Percentiles rank a stretch among this genome's conserved stretches.
phyloP scores from a whole-genome alignment of 1,284 basidiomycete genomes.

The Trichosporon ovoides region DNA sequence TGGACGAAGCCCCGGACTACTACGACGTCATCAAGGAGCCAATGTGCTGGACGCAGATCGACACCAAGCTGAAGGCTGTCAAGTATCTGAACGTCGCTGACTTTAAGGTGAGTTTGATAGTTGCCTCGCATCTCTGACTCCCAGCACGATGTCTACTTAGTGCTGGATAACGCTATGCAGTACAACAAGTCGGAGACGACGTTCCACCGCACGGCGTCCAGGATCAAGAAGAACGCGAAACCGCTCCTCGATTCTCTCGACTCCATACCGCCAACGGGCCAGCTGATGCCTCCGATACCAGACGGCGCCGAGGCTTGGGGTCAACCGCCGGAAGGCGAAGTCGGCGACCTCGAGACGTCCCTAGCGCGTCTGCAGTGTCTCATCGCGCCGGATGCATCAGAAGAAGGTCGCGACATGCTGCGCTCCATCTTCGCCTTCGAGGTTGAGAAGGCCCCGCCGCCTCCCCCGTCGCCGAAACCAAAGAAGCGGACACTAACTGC shows the following conservation, averaged over 20 bases:
- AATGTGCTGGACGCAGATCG: conserved; percentile 81
- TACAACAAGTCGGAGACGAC: conserved; percentile 77
- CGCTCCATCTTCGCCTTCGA: conserved; percentile 64
- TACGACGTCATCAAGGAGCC: conserved; percentile 82
- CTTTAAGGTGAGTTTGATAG: conserved; percentile 67
- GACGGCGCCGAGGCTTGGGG: not conserved
- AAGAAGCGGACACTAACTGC: conserved; percentile 40
- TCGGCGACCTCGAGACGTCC: conserved; percentile 68
- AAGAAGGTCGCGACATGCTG: conserved; percentile 55
- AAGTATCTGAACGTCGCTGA: conserved; percentile 68
- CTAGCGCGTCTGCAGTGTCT: conserved; percentile 44
- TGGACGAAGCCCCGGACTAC: conserved; percentile 71
- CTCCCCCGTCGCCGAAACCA: conserved; percentile 47
- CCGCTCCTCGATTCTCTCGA: conserved; percentile 62
- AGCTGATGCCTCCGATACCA: not conserved
- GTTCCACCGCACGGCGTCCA: conserved; percentile 67
- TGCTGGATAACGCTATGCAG: conserved; percentile 75
- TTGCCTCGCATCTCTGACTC: conserved; percentile 1
- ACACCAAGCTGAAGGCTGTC: conserved; percentile 68
- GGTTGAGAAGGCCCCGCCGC: conserved; percentile 55
- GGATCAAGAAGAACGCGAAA: conserved; percentile 60
- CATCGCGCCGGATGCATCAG: conserved; percentile 21
- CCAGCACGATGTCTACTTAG: conserved; percentile 74
- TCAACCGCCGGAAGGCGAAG: conserved; percentile 7
- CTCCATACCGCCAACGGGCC: conserved; percentile 23